Evolutionary conservation across 495 filamentous ascomycete species (phyloP).

Genomic region (Pyronema omphalodes): DNA sequence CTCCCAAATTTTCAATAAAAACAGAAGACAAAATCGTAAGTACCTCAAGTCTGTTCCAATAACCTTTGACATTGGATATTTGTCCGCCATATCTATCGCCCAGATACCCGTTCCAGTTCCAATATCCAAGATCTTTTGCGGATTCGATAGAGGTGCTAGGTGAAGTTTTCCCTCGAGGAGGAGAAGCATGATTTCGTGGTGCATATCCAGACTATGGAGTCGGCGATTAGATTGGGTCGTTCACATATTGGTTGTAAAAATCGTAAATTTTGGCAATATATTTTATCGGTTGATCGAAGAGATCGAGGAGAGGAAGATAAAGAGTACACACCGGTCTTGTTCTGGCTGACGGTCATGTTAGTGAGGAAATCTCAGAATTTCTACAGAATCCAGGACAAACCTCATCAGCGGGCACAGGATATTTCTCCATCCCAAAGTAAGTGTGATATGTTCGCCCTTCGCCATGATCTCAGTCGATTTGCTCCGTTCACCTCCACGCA

Average conservation of each 20-base stretch:
- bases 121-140: slow-evolving; percentile 15
- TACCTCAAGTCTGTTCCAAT: not conserved
- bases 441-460: not conserved
- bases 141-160: slow-evolving; percentile 25
- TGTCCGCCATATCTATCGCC: slow-evolving; percentile 10
- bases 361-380: not conserved
- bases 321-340: not conserved
- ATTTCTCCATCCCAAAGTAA: not conserved
- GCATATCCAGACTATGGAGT: not conserved
- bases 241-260: not conserved
- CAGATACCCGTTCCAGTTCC: slow-evolving; percentile 8
- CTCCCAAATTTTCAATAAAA: not conserved
- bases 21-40: not conserved
- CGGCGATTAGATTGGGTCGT: not conserved
- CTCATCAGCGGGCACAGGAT: not conserved
- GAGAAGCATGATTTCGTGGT: not conserved
- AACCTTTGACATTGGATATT: not conserved
- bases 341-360: not conserved
- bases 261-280: not conserved
- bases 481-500: not conserved
- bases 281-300: not conserved
- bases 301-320: not conserved
- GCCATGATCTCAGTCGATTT: not conserved
- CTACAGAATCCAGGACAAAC: not conserved
- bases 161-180: slow-evolving; percentile 12